Evolutionary conservation across 164 flowering plant genomes (phyloP).

Genomic region (Liriodendron chinense): DNA sequence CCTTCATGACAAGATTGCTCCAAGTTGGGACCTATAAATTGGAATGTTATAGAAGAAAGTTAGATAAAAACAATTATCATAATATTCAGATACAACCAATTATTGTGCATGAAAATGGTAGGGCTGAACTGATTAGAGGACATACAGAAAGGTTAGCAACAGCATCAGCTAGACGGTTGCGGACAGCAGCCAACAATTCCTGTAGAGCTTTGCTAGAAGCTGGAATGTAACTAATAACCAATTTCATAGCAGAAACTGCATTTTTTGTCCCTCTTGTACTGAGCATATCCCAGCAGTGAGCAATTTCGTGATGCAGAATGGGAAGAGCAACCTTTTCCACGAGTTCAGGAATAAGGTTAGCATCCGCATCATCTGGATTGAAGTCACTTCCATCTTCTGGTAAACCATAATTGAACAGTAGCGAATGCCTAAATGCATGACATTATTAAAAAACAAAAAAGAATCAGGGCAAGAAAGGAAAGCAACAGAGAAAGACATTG

Average conservation of each 20-base stretch:
- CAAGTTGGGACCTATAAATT: slow-evolving; percentile 79
- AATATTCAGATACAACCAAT: neutral
- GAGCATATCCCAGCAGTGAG: slow-evolving; percentile 88
- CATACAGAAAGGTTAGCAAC: slow-evolving; percentile 61
- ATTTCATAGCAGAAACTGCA: slow-evolving; percentile 73
- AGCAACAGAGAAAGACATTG: neutral
- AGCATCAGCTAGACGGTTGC: slow-evolving; percentile 67
- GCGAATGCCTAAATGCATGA: slow-evolving; percentile 58
- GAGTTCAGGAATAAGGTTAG: slow-evolving; percentile 75
- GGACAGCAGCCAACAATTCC: slow-evolving; percentile 62
- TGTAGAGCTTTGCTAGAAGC: slow-evolving; percentile 63
- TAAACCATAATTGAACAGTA: slow-evolving; percentile 74
- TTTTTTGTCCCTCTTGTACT: slow-evolving; percentile 72
- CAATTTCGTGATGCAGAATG: slow-evolving; percentile 78
- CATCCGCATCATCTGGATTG: slow-evolving; percentile 68
- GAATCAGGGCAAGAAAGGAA: neutral
- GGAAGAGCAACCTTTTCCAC: slow-evolving; percentile 92
- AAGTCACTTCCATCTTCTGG: slow-evolving; percentile 53
- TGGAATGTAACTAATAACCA: slow-evolving; percentile 65
- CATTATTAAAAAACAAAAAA: neutral
- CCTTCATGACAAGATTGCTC: slow-evolving; percentile 60
- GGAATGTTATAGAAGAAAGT: neutral
- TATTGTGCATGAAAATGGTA: neutral
- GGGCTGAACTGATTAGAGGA: neutral
- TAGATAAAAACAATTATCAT: neutral